phyloP scores from a whole-genome alignment of 2,329 filamentous ascomycete genomes.

The Colletotrichum sp. region DNA sequence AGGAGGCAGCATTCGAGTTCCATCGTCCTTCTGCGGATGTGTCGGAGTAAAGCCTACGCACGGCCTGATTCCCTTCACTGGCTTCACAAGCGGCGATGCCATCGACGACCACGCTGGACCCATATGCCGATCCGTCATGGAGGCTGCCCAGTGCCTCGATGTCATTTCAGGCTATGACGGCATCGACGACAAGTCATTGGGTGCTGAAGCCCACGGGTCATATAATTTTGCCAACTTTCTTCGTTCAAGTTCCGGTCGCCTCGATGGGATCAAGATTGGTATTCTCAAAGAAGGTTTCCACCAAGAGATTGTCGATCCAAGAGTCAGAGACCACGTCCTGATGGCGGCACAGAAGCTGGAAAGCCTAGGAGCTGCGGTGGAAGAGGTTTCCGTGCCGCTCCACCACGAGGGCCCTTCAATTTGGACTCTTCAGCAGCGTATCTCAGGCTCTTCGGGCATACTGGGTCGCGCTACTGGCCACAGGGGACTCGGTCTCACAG shows the following conservation, averaged over 20 bases:
- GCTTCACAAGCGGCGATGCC: conserved; percentile 51
- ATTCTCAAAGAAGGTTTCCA: conserved; percentile 50
- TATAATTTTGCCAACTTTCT: conserved; percentile 29
- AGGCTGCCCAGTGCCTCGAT: conserved; percentile 47
- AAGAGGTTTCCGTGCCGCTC: conserved; percentile 55
- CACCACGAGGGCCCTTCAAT: conserved; percentile 53
- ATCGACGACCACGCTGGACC: conserved; percentile 57
- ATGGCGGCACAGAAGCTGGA: conserved; percentile 44
- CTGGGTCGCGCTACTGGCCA: conserved; percentile 50
- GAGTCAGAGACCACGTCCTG: conserved; percentile 45
- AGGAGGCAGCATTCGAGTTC: conserved; percentile 51
- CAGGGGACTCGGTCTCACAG: conserved; percentile 52
- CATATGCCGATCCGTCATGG: conserved; percentile 42
- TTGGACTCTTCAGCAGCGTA: conserved; percentile 55
- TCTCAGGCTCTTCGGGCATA: conserved; percentile 46
- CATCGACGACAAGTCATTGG: conserved; percentile 50
- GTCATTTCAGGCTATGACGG: conserved; percentile 53
- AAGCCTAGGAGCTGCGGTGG: conserved; percentile 52
- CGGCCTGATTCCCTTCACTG: conserved; percentile 56
- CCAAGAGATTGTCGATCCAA: conserved; percentile 39
- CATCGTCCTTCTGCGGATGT: conserved; percentile 43
- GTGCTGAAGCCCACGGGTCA: conserved; percentile 31
- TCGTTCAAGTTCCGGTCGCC: conserved; percentile 17
- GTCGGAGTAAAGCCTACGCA: conserved; percentile 58
- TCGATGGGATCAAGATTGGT: conserved; percentile 43